Conservation (phyloP, 78 protist species). For the Acrasis kona region DNA sequence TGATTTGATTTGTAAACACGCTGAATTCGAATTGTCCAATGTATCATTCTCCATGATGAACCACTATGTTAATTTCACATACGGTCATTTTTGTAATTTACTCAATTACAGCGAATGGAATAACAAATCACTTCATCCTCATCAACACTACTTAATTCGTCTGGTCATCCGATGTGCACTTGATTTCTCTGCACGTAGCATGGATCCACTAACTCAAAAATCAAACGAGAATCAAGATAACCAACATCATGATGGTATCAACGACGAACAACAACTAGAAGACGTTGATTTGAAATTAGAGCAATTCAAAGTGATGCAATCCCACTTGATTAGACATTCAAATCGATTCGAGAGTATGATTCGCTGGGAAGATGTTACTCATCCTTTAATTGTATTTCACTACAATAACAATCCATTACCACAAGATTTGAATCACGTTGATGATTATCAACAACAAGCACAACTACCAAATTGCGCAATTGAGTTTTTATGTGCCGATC, state of each 20-base stretch:
- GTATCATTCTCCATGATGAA: neutral
- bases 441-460: neutral
- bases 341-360: neutral
- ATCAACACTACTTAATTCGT: too few species aligned
- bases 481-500: neutral
- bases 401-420: neutral
- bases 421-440: neutral
- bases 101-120: neutral
- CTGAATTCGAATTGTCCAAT: neutral
- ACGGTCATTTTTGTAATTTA: neutral
- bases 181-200: too few species aligned
- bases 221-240: too few species aligned
- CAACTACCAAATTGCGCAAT: too few species aligned
- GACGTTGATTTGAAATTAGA: too few species aligned
- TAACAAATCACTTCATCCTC: neutral
- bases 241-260: too few species aligned
- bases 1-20: neutral
- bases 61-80: neutral
- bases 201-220: too few species aligned
- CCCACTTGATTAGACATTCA: too few species aligned
- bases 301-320: too few species aligned
- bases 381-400: neutral
- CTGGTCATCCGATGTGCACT: too few species aligned
- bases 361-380: neutral
- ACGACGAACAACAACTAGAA: too few species aligned